These are phyloP conservation scores for Calvatia gigantea DNA, from an alignment of 768 basidiomycete genomes.

Conservation along the genomic window DNA sequence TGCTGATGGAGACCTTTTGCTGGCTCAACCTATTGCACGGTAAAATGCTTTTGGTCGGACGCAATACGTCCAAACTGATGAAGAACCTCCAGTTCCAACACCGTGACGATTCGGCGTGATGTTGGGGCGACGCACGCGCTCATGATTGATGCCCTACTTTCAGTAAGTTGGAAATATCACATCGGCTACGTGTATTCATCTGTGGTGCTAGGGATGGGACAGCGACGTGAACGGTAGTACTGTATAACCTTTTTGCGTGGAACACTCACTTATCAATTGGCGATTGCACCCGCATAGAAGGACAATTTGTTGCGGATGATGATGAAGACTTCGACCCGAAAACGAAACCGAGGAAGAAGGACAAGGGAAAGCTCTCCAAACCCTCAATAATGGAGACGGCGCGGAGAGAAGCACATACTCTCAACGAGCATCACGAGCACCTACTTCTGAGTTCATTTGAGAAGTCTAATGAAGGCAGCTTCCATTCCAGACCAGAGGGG, in stretches of 20 bases:
- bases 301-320: constrained; percentile 22
- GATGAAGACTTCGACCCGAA: constrained; percentile 52
- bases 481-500: constrained; percentile 11
- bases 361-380: constrained; percentile 23
- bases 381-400: constrained; percentile 31
- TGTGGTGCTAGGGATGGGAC: constrained; percentile 52
- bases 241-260: neutral
- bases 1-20: constrained; percentile 57
- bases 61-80: constrained; percentile 5
- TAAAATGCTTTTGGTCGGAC: constrained; percentile 24
- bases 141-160: constrained; percentile 65
- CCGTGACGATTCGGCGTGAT: constrained; percentile 52
- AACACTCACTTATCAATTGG: neutral
- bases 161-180: constrained; percentile 29
- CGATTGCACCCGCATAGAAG: constrained; percentile 9
- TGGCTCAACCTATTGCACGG: constrained; percentile 67
- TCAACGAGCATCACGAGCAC: constrained; percentile 70
- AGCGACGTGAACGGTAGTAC: constrained; percentile 49
- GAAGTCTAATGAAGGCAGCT: constrained; percentile 43
- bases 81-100: constrained; percentile 30
- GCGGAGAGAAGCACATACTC: constrained; percentile 55
- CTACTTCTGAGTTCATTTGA: constrained; percentile 67
- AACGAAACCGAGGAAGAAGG: constrained; percentile 24
- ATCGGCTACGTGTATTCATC: constrained; percentile 17
- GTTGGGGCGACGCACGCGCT: constrained; percentile 44